Evolutionary conservation across 2,329 filamentous ascomycete species (phyloP), one percentile per base, ranked within the genome.

Genomic region (Didymella pinodella): DNA sequence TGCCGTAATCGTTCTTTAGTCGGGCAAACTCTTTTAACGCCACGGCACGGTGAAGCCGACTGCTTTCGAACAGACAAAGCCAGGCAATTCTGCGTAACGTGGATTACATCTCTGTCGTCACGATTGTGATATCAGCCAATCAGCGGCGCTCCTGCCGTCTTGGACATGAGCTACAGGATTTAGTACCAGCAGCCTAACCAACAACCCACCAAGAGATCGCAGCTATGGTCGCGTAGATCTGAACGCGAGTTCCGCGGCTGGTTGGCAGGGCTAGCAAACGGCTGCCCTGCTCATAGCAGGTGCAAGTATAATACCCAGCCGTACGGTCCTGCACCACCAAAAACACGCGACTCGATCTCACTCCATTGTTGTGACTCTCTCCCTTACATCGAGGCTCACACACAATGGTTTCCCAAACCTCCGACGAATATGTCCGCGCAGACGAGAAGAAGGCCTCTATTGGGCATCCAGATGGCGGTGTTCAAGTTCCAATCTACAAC

Each of bases 401-500:
- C n/a, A 56, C 47, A 54, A 59, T 59, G 57, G 43, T 45, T 22
- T 55, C 48, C 10, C 51, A 56, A 3, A 45, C 40, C 10, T 55
- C 51, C 25, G 32, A 20, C 22, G 56, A 59, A 43, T 51, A 54
- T 11, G 51, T 34, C 18, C 56, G 41, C 51, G 56, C 12, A 18
- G 52, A 60, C n/a, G 57, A 60, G 48, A 60, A 60, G 52, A 59
- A 60, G 18, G 25, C 22, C n/a, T 20, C 43, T 1, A 1, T 26
- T n/a, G 3, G 16, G n/a, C 14, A 16, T n/a, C 50, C 55, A 20
- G 52, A 56, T 38, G 51, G 63, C 10, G 45, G 53, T 16, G 62
- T 68, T 43, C 60, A 71, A 29, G 59, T 70, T 16, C 70, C 70
- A 12, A 64, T 69, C 44, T 69, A 70, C 62, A 72, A 71, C 34